phyloP scores from a whole-genome alignment of 805 yeast genomes.

The Candida morakotiae region DNA sequence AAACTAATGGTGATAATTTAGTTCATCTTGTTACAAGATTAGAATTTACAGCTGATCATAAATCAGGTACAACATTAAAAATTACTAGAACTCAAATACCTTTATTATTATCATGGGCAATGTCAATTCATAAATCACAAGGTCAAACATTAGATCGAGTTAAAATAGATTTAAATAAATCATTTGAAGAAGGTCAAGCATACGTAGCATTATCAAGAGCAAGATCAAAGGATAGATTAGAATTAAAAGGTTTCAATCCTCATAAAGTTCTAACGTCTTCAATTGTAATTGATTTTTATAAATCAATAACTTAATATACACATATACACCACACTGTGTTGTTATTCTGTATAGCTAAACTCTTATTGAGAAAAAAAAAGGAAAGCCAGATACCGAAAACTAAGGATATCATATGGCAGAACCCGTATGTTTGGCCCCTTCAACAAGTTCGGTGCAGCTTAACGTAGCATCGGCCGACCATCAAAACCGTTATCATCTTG shows the following conservation, averaged over 20 bases:
- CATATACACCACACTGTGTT: no score
- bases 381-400: not conserved
- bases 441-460: no score
- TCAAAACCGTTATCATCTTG: no score
- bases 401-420: no score
- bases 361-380: no score
- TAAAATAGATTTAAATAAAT: constrained; percentile 60
- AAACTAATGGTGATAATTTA: constrained; percentile 25
- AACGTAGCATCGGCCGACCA: no score
- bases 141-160: constrained; percentile 77
- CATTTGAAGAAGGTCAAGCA: constrained; percentile 80
- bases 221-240: constrained; percentile 58
- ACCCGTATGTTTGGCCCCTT: no score
- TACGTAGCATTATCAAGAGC: constrained; percentile 83
- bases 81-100: constrained; percentile 59
- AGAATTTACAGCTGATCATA: constrained; percentile 22
- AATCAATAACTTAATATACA: no score
- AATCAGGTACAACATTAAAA: constrained; percentile 10
- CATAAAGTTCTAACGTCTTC: constrained; percentile 42
- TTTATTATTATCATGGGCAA: constrained; percentile 72
- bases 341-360: no score
- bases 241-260: constrained; percentile 62
- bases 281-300: constrained; percentile 32
- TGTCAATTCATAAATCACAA: constrained; percentile 81
- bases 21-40: constrained; percentile 32